These are phyloP conservation scores for Pyrenochaeta sp. DNA, from an alignment of 2,329 filamentous ascomycete genomes.

Conservation along the genomic window DNA sequence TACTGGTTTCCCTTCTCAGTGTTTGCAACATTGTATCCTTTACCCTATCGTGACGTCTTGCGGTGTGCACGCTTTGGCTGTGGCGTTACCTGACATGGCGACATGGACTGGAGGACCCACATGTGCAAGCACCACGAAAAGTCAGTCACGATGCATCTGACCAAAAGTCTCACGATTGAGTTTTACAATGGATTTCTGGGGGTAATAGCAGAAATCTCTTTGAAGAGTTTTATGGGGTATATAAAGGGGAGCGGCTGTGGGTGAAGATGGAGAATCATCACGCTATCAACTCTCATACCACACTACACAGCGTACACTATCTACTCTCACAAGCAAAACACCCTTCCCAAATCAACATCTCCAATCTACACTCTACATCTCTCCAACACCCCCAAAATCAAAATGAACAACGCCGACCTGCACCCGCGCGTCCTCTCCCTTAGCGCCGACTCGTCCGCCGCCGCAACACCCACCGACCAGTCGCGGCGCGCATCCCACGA, in stretches of 20 bases:
- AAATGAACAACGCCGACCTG: slow-evolving; percentile 28
- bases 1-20: neutral
- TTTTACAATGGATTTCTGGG: neutral
- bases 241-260: slow-evolving; percentile 11
- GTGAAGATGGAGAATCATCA: slow-evolving; percentile 9
- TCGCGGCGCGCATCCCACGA: slow-evolving; percentile 27
- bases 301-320: neutral
- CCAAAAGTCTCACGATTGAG: slow-evolving; percentile 17
- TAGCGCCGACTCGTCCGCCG: slow-evolving; percentile 11
- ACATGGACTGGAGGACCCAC: slow-evolving; percentile 15
- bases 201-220: slow-evolving; percentile 9
- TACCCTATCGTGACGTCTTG: slow-evolving; percentile 12
- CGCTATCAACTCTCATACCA: slow-evolving; percentile 6
- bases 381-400: slow-evolving; percentile 7
- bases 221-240: slow-evolving; percentile 12
- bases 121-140: slow-evolving; percentile 16
- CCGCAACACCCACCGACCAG: slow-evolving; percentile 15
- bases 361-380: too few relatives aligned
- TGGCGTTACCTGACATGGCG: neutral
- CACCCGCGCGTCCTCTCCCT: slow-evolving; percentile 33
- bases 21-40: slow-evolving; percentile 6
- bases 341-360: neutral
- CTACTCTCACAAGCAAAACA: neutral
- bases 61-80: slow-evolving; percentile 6
- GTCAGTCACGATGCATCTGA: slow-evolving; percentile 15